A percentile compares a stretch with the other conserved stretches of the same genome.
Evolutionary conservation across 352 stramenopile genomes (phyloP).

Genomic region (Nothophytophthora sp.): DNA sequence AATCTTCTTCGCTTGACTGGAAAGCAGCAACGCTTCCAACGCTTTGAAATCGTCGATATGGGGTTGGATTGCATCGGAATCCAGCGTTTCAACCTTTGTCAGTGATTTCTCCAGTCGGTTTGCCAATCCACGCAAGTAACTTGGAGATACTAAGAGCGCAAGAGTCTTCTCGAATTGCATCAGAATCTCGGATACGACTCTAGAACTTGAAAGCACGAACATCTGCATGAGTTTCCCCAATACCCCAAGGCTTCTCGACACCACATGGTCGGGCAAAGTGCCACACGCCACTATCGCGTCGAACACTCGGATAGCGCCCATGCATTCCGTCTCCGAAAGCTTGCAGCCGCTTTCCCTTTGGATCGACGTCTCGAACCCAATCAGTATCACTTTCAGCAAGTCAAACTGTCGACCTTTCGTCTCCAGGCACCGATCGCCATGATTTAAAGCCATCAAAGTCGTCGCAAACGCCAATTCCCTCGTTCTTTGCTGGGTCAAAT

Average conservation of each 20-base stretch:
- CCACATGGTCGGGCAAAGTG: constrained; percentile 11
- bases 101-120: constrained; percentile 6
- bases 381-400: constrained; percentile 25
- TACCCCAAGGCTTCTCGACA: constrained; percentile 18
- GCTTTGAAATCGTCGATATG: constrained; percentile 19
- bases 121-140: constrained; percentile 12
- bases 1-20: constrained; percentile 15
- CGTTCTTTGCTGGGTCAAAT: constrained; percentile 5
- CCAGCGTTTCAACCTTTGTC: neutral
- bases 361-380: constrained; percentile 9
- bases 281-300: constrained; percentile 11
- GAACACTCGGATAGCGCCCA: constrained; percentile 15
- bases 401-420: constrained; percentile 12
- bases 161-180: constrained; percentile 10
- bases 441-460: constrained; percentile 14
- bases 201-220: constrained; percentile 17
- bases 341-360: constrained; percentile 13
- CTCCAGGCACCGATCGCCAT: constrained; percentile 3
- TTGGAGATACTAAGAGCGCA: constrained; percentile 6
- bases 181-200: constrained; percentile 1
- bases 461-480: constrained; percentile 12
- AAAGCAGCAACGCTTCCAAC: constrained; percentile 23
- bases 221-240: constrained; percentile 17
- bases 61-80: constrained; percentile 1
- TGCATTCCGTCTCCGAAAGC: constrained; percentile 12